Evolutionary conservation across 2,329 filamentous ascomycete genomes (phyloP).

Genomic region (Penicillium sp.): DNA sequence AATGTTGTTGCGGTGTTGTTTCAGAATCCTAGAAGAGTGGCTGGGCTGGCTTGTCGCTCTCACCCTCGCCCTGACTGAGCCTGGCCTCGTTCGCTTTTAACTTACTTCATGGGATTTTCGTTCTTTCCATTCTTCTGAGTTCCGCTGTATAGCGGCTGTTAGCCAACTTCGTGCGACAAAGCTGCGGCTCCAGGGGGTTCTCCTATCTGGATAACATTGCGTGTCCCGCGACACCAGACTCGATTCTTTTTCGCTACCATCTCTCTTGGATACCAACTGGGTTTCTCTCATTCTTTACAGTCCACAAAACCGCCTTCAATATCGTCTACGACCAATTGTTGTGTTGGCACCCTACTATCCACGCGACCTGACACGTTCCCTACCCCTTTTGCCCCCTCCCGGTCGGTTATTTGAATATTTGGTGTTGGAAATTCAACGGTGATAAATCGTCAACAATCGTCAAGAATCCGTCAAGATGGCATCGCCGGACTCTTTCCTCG

Average conservation of each 20-base stretch:
- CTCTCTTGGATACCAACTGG: conserved; percentile 6
- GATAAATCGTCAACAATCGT: neutral
- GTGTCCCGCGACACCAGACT: conserved; percentile 13
- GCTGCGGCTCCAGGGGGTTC: conserved; percentile 9
- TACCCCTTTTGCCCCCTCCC: conserved; percentile 27
- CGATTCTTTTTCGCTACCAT: conserved; percentile 13
- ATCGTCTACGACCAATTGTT: neutral
- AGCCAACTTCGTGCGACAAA: conserved; percentile 1
- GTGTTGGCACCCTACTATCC: neutral
- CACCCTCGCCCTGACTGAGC: conserved; percentile 14
- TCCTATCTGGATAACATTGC: conserved; percentile 13
- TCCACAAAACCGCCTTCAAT: neutral
- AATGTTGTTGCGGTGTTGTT: conserved; percentile 32
- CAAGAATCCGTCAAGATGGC: conserved; percentile 32
- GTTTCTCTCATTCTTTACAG: conserved; percentile 12
- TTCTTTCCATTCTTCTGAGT: conserved; percentile 8
- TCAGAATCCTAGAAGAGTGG: conserved; percentile 15
- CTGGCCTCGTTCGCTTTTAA: conserved; percentile 20
- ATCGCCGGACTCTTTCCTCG: conserved; percentile 35
- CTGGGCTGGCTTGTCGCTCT: conserved; percentile 16
- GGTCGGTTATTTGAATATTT: conserved; percentile 18
- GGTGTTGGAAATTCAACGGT: conserved; percentile 21
- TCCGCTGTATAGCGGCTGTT: conserved; percentile 15
- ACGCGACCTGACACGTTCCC: conserved; percentile 19
- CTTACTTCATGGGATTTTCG: conserved; percentile 8